Percentiles rank a stretch among this genome's conserved stretches.
These are phyloP conservation scores for Penicillium sp. DNA, from an alignment of 2,329 filamentous ascomycete genomes.

Conservation along the genomic window DNA sequence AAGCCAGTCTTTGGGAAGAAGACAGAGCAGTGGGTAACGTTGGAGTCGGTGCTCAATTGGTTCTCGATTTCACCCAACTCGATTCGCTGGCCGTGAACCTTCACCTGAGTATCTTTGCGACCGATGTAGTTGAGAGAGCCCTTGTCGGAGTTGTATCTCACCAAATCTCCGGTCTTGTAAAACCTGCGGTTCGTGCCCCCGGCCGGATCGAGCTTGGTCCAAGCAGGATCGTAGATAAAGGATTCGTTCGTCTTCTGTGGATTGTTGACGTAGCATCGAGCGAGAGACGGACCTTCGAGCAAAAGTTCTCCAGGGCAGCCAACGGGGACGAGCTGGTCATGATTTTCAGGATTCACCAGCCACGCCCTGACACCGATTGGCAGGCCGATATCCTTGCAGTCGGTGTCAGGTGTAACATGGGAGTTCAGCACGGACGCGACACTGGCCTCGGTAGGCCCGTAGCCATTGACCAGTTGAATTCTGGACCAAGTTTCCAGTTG, in stretches of 20 bases:
- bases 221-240: slow-evolving; percentile 55
- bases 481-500: slow-evolving; percentile 36
- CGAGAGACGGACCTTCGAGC: slow-evolving; percentile 52
- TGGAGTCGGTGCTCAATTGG: slow-evolving; percentile 28
- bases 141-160: slow-evolving; percentile 34
- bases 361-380: slow-evolving; percentile 34
- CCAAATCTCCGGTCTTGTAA: slow-evolving; percentile 41
- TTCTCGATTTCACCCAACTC: slow-evolving; percentile 54
- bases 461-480: slow-evolving; percentile 40
- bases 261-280: slow-evolving; percentile 58
- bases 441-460: slow-evolving; percentile 43
- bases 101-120: slow-evolving; percentile 63
- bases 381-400: slow-evolving; percentile 35
- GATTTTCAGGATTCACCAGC: slow-evolving; percentile 40
- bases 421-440: slow-evolving; percentile 35
- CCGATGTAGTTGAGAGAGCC: slow-evolving; percentile 46
- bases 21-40: slow-evolving; percentile 34
- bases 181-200: slow-evolving; percentile 26
- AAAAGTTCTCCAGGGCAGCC: slow-evolving; percentile 37
- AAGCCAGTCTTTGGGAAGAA: slow-evolving; percentile 35
- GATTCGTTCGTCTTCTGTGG: slow-evolving; percentile 53
- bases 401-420: slow-evolving; percentile 27
- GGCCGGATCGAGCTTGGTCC: slow-evolving; percentile 43
- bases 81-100: slow-evolving; percentile 61
- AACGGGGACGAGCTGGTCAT: slow-evolving; percentile 41